Evolutionary conservation across 176 grass and related monocot genomes (phyloP), one percentile per base, ranked within the genome.

Genomic region (Oryza meyeriana): DNA sequence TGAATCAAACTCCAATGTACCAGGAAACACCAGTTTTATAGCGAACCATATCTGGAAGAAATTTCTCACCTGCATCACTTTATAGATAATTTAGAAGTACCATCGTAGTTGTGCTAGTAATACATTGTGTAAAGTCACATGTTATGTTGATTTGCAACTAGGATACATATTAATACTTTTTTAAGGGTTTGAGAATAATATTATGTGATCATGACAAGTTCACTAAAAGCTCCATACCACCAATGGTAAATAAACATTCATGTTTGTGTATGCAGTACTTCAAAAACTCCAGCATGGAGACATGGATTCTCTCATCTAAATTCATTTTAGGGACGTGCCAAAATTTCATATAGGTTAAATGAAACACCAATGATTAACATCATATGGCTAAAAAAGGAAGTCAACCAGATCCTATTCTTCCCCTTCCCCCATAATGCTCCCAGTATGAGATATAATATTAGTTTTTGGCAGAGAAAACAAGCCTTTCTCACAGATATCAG

Each of bases 291-390:
- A 28, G 69, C 13, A 17, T 17, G 10, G 28, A 74, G 7, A 74
- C 29, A 55, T 74, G 28, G 27, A 13, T 74, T 55, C 29, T 12
- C 71, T 55, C 16, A n/a, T 45, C 18, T 73, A n/a, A 74, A 12
- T 74, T 47, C 71, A 55, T 74, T 55, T 55, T 52, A 81, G 20
- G 67, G 25, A 17, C 79, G 61, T 73, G 71, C 24, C 36, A 61
- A 64, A 28, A 64, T 18, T 74, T 74, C 31, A 36, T 32, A 64
- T 34, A 12, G 40, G 58, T 34, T 24, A 74, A 73, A 63, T 74
- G 39, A 63, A 61, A 13, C 52, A 50, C 24, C 20, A 4, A 74
- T 32, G 8, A 30, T 2, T 44, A 47, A 73, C 42, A 42, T 62
- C 47, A 9, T 55, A 58, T 24, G 27, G 36, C 68, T 82, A 26